A percentile compares a stretch with the other conserved stretches of the same genome.
Conservation (phyloP, 1,139 yeast species). For the Candida tunisiensis region DNA sequence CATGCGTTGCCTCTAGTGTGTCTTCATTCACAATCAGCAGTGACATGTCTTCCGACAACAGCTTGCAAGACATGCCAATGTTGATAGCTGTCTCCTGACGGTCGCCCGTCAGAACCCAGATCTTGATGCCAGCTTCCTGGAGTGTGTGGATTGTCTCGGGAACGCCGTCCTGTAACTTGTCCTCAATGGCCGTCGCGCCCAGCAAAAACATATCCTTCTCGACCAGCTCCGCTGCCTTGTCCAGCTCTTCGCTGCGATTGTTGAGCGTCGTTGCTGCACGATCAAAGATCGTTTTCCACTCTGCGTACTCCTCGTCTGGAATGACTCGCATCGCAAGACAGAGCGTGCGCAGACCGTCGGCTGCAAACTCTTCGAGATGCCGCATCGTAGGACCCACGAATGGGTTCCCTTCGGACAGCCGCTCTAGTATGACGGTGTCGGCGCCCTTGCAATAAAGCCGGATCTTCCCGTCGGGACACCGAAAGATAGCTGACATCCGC, state of each 20-base stretch:
- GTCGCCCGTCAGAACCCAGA: conserved; percentile 98
- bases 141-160: conserved; percentile 92
- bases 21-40: conserved; percentile 80
- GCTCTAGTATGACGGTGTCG: conserved; percentile 84
- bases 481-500: conserved; percentile 90
- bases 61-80: conserved; percentile 94
- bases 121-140: conserved; percentile 90
- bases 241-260: conserved; percentile 59
- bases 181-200: conserved; percentile 98
- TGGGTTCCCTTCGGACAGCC: conserved; percentile 39
- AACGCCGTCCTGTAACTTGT: conserved; percentile 93
- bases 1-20: conserved; percentile 51
- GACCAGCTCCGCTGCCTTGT: conserved; percentile 70
- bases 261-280: conserved; percentile 73
- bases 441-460: conserved; percentile 94
- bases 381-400: conserved; percentile 33
- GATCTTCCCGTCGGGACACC: conserved; percentile 89
- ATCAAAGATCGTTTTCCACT: conserved; percentile 45
- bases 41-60: conserved; percentile 92
- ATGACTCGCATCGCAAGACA: conserved; percentile 82
- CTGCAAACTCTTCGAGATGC: conserved; percentile 92
- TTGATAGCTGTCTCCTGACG: conserved; percentile 98
- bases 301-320: conserved; percentile 57
- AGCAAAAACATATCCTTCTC: conserved; percentile 64
- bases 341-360: conserved; percentile 86